Percentiles rank a stretch among this genome's conserved stretches.
Evolutionary conservation across 805 yeast genomes (phyloP).

Genomic region (Pichia insulana): DNA sequence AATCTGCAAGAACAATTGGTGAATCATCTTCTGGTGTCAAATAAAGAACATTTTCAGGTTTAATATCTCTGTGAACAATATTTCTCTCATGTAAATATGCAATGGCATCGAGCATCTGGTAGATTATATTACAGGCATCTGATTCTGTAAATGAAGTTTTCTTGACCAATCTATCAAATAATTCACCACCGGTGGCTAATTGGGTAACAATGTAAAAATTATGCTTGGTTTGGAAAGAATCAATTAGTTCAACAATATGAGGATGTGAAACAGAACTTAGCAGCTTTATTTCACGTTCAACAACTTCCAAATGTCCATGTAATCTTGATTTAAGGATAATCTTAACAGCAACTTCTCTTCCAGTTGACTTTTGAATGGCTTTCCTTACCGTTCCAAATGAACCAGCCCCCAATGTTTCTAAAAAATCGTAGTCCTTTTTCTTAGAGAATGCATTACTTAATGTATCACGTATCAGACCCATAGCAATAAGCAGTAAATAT

Average conservation of each 20-base stretch:
- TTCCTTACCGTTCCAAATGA: conserved; percentile 86
- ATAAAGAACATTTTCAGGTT: conserved; percentile 87
- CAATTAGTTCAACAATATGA: conserved; percentile 81
- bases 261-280: conserved; percentile 67
- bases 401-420: conserved; percentile 87
- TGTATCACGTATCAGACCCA: neutral
- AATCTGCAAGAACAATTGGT: conserved; percentile 82
- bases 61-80: conserved; percentile 89
- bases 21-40: conserved; percentile 53
- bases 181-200: conserved; percentile 92
- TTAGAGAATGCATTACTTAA: conserved; percentile 23
- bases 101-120: conserved; percentile 71
- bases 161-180: conserved; percentile 77
- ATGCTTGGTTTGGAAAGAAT: conserved; percentile 90
- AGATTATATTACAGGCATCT: conserved; percentile 71
- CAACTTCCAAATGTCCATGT: conserved; percentile 54
- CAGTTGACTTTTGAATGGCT: conserved; percentile 40
- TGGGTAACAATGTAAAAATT: conserved; percentile 92
- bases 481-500: neutral
- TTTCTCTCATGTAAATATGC: conserved; percentile 65
- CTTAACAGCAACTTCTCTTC: conserved; percentile 81
- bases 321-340: conserved; percentile 80
- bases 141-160: conserved; percentile 81
- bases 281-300: conserved; percentile 68
- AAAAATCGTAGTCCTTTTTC: conserved; percentile 66